Base-by-base conservation (phyloP, 371 early-diverging fungal genomes). In the Smittium mucronatum region DNA sequence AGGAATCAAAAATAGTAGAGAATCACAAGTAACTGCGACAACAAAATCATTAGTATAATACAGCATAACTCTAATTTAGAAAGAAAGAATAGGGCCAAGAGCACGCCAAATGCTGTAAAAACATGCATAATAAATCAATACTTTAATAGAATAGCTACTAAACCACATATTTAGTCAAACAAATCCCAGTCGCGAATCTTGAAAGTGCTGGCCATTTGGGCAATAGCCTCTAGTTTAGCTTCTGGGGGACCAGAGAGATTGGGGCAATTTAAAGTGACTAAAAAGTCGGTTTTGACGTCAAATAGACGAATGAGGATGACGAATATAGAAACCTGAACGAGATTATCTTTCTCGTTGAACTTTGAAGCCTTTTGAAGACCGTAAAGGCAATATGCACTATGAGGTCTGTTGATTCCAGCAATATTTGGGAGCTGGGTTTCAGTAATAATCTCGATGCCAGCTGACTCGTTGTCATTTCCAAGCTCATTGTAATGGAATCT, bases 381-480 rank as follows among this genome's bases (percentile, higher is more conserved):
- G 5, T 36, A 1, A 1, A 28, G 25, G 17, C 25, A 36, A 25
- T 26, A 36, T n/a, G 35, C 36, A n/a, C 26, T 47, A 29, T 36
- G 31, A 26, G 11, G n/a, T 2, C 28, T 36, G 57, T 29, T 47
- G 2, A 30, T 36, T 8, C 35, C 31, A 28, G 28, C 25, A 16
- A 61, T 71, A 2, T 72, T 36, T 0, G 32, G 30, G 21, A 57
- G 1, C 57, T 58, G 8, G 67, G 30, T 60, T 28, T 60, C 35
- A 15, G 21, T 58, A 47, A 2, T 66, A 11, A 28, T 8, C 64
- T 36, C 69, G 92, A 25, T 30, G 16, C 16, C 30, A 11, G 17
- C 47, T 11, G 67, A 90, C 8, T 88, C 85, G 70, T 93, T 93
- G 72, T 89, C 89, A 17, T 82, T 82, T 0, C 90, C 91, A 30